Base-by-base conservation (phyloP, 768 basidiomycete species). In the Goffeauzyma gilvescens region DNA sequence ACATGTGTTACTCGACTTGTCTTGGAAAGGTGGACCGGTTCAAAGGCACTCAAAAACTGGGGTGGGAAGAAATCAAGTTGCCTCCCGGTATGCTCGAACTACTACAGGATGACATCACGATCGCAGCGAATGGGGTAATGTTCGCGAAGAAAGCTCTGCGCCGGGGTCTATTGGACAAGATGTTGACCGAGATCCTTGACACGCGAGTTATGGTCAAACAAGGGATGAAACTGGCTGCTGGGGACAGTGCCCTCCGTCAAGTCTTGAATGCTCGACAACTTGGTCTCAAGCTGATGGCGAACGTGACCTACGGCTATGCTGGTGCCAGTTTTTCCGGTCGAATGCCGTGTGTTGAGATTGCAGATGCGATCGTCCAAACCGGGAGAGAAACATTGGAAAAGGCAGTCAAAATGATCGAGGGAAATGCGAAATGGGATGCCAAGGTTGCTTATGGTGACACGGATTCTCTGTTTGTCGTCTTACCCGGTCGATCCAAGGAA, bases 121-220 rank as follows among this genome's bases (percentile, higher is more conserved):
- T 98, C 44, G 79, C 86, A 2, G 86, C 90, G 0, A 96, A 93
- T 57, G 93, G 93, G 3, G 79, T 95, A 46, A 75, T 95, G 66
- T 98, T 86, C 60, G 80, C 85, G 45, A 93, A 90, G 55, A 69
- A 77, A 0, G 70, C 71, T 34, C 78, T 95, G 3, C 74, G 93
- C 17, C 79, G 75, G 56, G 86, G 86, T 14, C 69, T 93, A 5
- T 67, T 98, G 8, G 76, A 77, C 3, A 76, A 89, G 47, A 95
- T 98, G 90, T 68, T 98, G 49, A 72, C 71, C 3, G 93, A 98
- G 63, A 67, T 96, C 2, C 67, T 98, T 49, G 84, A 95, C 40
- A 95, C 90, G 14, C 72, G 93, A 41, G 83, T 95, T 4, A 96
- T 98, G 93, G 81, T 98, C 20, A 98, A 95, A 59, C 79, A 85